Base-by-base conservation (phyloP, 202 grass and related monocot genomes). In the Miscanthus sacchariflorus region DNA sequence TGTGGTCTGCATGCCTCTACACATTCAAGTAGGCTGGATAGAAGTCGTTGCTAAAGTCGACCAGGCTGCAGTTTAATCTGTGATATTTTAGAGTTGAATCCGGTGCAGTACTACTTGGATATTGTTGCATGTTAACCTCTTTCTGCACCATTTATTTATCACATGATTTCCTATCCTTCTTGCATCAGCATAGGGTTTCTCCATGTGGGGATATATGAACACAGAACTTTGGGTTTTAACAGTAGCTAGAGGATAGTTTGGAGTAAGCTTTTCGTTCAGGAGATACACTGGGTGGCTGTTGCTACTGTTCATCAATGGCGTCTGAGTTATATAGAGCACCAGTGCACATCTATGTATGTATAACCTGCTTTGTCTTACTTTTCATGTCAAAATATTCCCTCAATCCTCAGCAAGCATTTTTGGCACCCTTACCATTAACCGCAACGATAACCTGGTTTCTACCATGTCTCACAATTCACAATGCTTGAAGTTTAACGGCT, bases 241-340 rank as follows among this genome's bases (percentile, higher is more conserved):
- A 6, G 30, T 12, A 86, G 42, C 83, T 90, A 87, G 76, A 81
- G 46, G 70, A 80, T 75, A 88, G 13, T 78, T 18, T 80, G 12
- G 84, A 77, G 44, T 36, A 70, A 87, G 68, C 77, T 66, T 81
- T 81, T 66, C 68, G 40, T 85, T 86, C 65, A 83, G 77, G 82
- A 88, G 82, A 90, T 44, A 93, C 49, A 82, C 95, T 98, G 96
- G 96, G 93, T 90, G 92, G 86, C 46, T 54, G 56, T 21, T 98
- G 36, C 88, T 98, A 90, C 82, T 87, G 86, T 80, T 87, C 91
- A 68, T 84, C 96, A 82, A 88, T 91, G 78, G 78, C 88, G 39
- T 70, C 93, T 70, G 91, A 91, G 49, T 72, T 71, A 79, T 90
- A 98, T 73, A 93, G 90, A 82, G 90, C 90, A 80, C 96, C 86